A percentile compares a stretch with the other conserved stretches of the same genome.
Evolutionary conservation across 2,329 filamentous ascomycete species (phyloP).

Genomic region (Cladosporium sp.): DNA sequence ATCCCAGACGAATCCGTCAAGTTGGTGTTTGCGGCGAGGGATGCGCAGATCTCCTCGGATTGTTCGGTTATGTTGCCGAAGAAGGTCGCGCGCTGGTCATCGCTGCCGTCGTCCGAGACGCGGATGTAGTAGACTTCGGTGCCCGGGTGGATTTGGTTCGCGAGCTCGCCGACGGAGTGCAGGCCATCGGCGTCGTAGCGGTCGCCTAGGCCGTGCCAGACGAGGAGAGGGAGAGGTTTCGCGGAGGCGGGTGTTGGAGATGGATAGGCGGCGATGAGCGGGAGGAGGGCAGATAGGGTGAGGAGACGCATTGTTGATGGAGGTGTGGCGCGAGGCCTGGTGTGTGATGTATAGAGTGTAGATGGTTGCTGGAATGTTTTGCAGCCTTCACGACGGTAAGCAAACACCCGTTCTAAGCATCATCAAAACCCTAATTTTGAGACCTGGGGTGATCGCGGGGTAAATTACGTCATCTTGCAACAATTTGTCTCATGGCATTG

Average conservation of each 20-base stretch:
- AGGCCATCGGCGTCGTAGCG: constrained; percentile 76
- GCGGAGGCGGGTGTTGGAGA: constrained; percentile 1
- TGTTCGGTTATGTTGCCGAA: constrained; percentile 85
- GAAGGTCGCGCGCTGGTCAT: constrained; percentile 82
- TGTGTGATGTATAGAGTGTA: neutral
- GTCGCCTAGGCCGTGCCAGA: constrained; percentile 90
- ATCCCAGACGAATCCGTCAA: constrained; percentile 57
- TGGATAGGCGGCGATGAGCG: constrained; percentile 5
- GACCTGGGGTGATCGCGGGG: constrained; percentile 7
- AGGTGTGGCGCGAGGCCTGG: neutral
- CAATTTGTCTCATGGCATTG: neutral
- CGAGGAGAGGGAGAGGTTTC: constrained; percentile 75
- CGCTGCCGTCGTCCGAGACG: constrained; percentile 63
- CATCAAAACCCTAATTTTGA: neutral
- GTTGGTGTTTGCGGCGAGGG: constrained; percentile 73
- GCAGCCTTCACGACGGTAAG: neutral
- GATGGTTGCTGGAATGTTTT: neutral
- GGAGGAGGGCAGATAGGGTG: constrained; percentile 18
- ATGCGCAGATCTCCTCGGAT: constrained; percentile 72
- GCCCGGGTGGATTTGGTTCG: constrained; percentile 71
- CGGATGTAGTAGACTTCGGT: constrained; percentile 81
- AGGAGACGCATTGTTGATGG: constrained; percentile 12
- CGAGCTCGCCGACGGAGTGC: constrained; percentile 67
- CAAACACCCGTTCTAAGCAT: neutral
- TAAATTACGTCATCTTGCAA: neutral